phyloP scores from a whole-genome alignment of 306 rosid genomes.

The Herpetospermum pedunculosum region DNA sequence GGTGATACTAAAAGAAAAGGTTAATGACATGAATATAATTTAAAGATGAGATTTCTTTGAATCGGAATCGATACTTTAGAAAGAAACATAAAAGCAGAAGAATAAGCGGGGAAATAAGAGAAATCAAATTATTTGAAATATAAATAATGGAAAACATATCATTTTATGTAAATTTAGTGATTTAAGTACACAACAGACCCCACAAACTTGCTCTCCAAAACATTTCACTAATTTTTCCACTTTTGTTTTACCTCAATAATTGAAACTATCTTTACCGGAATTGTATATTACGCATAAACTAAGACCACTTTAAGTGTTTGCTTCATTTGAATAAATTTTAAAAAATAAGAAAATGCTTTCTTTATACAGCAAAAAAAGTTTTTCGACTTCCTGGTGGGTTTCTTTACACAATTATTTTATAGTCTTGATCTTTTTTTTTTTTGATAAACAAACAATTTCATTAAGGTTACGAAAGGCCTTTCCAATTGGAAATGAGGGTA shows the following conservation, averaged over 20 bases:
- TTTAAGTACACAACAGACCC: neutral
- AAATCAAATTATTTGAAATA: neutral
- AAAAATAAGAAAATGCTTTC: neutral
- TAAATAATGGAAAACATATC: neutral
- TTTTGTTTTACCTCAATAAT: neutral
- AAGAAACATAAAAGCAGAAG: neutral
- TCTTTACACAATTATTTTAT: too few relatives aligned
- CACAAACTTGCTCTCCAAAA: neutral
- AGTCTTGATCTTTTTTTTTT: too few relatives aligned
- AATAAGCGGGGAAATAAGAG: neutral
- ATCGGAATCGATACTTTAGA: neutral
- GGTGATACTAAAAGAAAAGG: neutral
- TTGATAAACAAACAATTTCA: too few relatives aligned
- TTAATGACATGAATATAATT: neutral
- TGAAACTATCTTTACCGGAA: neutral
- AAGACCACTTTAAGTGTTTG: neutral
- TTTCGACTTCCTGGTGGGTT: too few relatives aligned
- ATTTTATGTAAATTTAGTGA: neutral
- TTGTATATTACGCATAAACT: neutral
- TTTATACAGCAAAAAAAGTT: too few relatives aligned
- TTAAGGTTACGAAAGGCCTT: too few relatives aligned
- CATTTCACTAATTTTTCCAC: neutral
- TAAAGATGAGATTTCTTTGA: neutral
- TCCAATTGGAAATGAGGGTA: too few relatives aligned
- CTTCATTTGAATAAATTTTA: neutral